Evolutionary conservation across 176 grass and related monocot genomes (phyloP).

Genomic region (Aechmea fasciata): DNA sequence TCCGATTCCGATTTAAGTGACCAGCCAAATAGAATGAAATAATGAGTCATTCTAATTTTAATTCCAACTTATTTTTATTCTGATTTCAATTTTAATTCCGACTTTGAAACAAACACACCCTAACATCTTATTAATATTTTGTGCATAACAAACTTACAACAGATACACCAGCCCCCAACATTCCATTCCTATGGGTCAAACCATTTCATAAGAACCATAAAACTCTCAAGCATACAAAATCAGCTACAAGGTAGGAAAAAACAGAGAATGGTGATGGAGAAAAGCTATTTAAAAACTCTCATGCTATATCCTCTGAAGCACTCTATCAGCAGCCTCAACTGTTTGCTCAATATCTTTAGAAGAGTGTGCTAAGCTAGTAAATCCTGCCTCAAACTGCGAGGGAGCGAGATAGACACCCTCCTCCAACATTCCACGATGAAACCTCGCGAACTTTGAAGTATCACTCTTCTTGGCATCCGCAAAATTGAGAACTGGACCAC

Average conservation of each 20-base stretch:
- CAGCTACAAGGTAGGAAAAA: neutral
- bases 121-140: too few species aligned
- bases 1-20: too few species aligned
- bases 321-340: slow-evolving; percentile 69
- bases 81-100: too few species aligned
- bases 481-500: slow-evolving; percentile 78
- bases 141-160: too few species aligned
- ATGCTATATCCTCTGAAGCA: slow-evolving; percentile 55
- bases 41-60: too few species aligned
- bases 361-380: slow-evolving; percentile 90
- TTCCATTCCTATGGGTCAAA: too few species aligned
- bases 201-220: neutral
- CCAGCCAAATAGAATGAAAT: too few species aligned
- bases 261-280: neutral
- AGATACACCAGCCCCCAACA: too few species aligned
- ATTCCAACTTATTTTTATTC: too few species aligned
- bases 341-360: slow-evolving; percentile 69
- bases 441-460: slow-evolving; percentile 74
- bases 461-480: slow-evolving; percentile 81
- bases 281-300: neutral
- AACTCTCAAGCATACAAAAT: slow-evolving; percentile 3
- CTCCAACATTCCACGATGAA: slow-evolving; percentile 86
- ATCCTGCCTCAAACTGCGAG: slow-evolving; percentile 89
- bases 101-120: too few species aligned
- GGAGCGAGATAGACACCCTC: slow-evolving; percentile 94